Evolutionary conservation across 345 rosid species (phyloP).

Genomic region (Tarenaya hassleriana): DNA sequence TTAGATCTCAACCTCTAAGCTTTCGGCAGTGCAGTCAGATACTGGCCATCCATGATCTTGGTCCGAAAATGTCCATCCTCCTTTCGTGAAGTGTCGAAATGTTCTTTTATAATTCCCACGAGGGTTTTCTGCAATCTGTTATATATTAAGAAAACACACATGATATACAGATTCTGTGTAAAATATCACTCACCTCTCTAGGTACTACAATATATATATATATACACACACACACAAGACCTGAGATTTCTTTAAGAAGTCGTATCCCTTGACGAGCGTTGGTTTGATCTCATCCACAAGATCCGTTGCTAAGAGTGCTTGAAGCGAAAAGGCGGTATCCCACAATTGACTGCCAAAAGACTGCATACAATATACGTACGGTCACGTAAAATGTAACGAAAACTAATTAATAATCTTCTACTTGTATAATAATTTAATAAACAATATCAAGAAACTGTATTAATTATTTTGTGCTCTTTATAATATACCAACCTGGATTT

Average conservation of each 20-base stretch:
- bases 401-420: background rate
- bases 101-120: constrained; percentile 42
- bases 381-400: too few species aligned
- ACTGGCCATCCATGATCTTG: constrained; percentile 72
- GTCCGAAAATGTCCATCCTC: constrained; percentile 60
- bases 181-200: too few species aligned
- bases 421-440: background rate
- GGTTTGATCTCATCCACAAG: constrained; percentile 26
- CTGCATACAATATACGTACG: too few species aligned
- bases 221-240: background rate
- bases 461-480: background rate
- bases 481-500: constrained; percentile 31
- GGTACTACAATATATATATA: constrained; percentile 3
- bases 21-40: constrained; percentile 65
- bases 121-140: constrained; percentile 40
- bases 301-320: constrained; percentile 30
- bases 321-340: constrained; percentile 35
- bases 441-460: background rate
- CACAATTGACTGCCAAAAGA: constrained; percentile 35
- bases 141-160: background rate
- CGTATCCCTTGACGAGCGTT: constrained; percentile 32
- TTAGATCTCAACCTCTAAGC: constrained; percentile 33
- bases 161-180: background rate
- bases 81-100: constrained; percentile 52
- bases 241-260: constrained; percentile 38